Percentiles rank a stretch among this genome's conserved stretches.
These are phyloP conservation scores for Galerina sulciceps DNA, from an alignment of 768 basidiomycete species.

Conservation along the genomic window DNA sequence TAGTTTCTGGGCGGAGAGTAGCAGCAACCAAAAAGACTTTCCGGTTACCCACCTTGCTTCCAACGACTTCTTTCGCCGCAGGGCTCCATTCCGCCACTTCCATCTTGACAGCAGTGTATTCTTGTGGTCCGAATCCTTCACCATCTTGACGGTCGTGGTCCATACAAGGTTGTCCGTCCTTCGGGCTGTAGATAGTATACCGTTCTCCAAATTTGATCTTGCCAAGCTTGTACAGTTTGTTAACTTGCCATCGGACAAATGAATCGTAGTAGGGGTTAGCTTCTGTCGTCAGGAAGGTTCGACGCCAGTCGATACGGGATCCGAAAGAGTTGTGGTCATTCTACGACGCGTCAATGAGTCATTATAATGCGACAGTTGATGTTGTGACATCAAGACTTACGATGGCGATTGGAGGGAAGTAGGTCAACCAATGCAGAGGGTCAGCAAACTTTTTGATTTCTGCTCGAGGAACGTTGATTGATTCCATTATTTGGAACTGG, in stretches of 20 bases:
- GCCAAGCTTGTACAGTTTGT: slow-evolving; percentile 82
- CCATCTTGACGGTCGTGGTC: slow-evolving; percentile 97
- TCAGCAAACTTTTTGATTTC: slow-evolving; percentile 98
- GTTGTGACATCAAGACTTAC: slow-evolving; percentile 41
- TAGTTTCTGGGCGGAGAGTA: slow-evolving; percentile 94
- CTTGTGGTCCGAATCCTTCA: slow-evolving; percentile 93
- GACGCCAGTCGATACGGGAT: slow-evolving; percentile 97
- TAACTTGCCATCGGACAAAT: slow-evolving; percentile 98
- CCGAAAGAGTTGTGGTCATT: slow-evolving; percentile 85
- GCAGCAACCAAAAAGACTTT: slow-evolving; percentile 95
- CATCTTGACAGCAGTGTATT: slow-evolving; percentile 96
- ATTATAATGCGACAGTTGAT: not conserved
- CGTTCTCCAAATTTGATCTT: slow-evolving; percentile 99
- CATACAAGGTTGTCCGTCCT: slow-evolving; percentile 99
- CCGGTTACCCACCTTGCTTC: slow-evolving; percentile 71
- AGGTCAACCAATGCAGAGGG: slow-evolving; percentile 88
- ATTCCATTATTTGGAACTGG: slow-evolving; percentile 99
- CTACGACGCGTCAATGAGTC: slow-evolving; percentile 17
- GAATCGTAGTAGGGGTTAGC: slow-evolving; percentile 97
- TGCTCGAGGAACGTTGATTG: slow-evolving; percentile 82
- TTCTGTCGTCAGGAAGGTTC: slow-evolving; percentile 92
- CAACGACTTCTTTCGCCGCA: slow-evolving; percentile 65
- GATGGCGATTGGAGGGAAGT: slow-evolving; percentile 95
- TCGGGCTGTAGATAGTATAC: slow-evolving; percentile 98
- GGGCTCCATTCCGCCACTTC: slow-evolving; percentile 86